Conservation (phyloP, 75 land plant species). For the Sequoiadendron giganteum region DNA sequence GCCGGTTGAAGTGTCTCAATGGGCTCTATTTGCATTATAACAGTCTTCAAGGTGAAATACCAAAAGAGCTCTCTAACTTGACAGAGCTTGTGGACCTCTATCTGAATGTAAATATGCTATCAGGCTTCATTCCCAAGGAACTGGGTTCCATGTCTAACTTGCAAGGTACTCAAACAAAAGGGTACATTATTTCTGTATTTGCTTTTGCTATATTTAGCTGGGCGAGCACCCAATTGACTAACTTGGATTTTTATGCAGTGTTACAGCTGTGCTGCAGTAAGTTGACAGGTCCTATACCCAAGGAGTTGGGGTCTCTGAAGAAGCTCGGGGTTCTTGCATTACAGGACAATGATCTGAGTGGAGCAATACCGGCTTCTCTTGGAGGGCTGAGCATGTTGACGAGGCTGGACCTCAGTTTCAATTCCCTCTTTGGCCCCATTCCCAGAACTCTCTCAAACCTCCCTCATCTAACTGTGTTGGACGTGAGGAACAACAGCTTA, state of each 20-base stretch:
- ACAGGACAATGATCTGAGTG: constrained; percentile 60
- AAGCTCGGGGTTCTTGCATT: constrained; percentile 68
- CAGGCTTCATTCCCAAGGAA: constrained; percentile 78
- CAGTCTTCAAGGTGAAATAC: constrained; percentile 66
- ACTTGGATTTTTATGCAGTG: constrained; percentile 38
- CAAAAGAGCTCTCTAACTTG: constrained; percentile 53
- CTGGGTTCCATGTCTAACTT: constrained; percentile 66
- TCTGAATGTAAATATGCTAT: constrained; percentile 73
- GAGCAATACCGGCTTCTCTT: constrained; percentile 75
- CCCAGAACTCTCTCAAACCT: constrained; percentile 60
- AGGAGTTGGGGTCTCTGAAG: constrained; percentile 49
- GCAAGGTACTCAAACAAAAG: constrained; percentile 55
- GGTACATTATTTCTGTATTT: not conserved
- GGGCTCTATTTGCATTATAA: constrained; percentile 90
- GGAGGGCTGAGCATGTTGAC: constrained; percentile 45
- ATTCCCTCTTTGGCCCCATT: constrained; percentile 68
- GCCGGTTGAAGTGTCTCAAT: constrained; percentile 52
- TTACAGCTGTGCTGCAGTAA: constrained; percentile 83
- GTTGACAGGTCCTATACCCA: constrained; percentile 67
- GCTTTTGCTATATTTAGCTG: not conserved
- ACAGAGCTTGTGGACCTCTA: constrained; percentile 69
- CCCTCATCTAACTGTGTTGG: constrained; percentile 49
- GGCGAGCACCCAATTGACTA: not conserved
- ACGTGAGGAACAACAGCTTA: constrained; percentile 74
- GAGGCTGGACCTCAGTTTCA: constrained; percentile 74